These are phyloP conservation scores for Adenanthera pavonina DNA, from an alignment of 306 rosid genomes.

Conservation along the genomic window DNA sequence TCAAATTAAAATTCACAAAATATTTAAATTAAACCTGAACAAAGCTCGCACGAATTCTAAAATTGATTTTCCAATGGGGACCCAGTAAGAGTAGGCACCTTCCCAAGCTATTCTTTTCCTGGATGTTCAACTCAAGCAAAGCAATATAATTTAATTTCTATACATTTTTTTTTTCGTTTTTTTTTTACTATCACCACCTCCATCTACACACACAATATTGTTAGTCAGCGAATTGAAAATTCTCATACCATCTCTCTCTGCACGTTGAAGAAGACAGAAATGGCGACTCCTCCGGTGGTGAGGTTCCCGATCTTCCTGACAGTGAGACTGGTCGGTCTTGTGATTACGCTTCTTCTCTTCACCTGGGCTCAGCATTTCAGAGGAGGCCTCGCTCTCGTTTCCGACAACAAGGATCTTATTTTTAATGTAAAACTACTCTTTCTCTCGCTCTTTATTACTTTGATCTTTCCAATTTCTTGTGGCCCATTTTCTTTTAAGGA, in stretches of 20 bases:
- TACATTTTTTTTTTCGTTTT: background rate
- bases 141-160: background rate
- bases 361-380: slow-evolving; percentile 80
- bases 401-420: slow-evolving; percentile 92
- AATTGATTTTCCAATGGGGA: background rate
- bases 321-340: slow-evolving; percentile 63
- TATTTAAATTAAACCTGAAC: no score
- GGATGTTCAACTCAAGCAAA: slow-evolving; percentile 5
- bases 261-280: slow-evolving; percentile 32
- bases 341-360: slow-evolving; percentile 65
- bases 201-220: background rate
- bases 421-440: slow-evolving; percentile 61
- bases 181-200: background rate
- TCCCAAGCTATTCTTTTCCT: background rate
- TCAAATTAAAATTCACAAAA: no score
- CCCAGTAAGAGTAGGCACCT: background rate
- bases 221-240: background rate
- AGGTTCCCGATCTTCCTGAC: slow-evolving; percentile 78
- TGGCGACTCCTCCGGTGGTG: slow-evolving; percentile 80
- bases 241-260: background rate
- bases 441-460: background rate
- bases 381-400: slow-evolving; percentile 91
- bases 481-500: background rate
- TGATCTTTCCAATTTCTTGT: background rate
- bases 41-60: no score